A percentile compares a stretch with the other conserved stretches of the same genome.
Conservation (phyloP, 495 filamentous ascomycete species). For the Penicillium daleae region DNA sequence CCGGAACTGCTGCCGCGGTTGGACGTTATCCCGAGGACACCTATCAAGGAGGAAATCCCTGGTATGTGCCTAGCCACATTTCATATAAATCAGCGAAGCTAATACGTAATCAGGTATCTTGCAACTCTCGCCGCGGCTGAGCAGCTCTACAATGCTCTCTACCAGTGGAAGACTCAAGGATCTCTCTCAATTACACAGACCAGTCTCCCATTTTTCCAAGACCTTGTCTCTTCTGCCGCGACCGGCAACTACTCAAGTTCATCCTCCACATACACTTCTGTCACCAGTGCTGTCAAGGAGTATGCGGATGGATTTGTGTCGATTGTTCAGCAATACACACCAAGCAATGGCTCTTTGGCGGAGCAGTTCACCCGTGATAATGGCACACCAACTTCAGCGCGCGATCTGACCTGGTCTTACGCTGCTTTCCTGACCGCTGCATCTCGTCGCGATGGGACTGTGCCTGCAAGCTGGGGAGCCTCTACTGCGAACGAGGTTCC, state of each 20-base stretch:
- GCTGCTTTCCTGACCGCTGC: slow-evolving; percentile 22
- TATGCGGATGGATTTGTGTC: slow-evolving; percentile 56
- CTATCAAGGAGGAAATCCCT: slow-evolving; percentile 69
- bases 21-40: slow-evolving; percentile 71
- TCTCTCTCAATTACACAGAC: slow-evolving; percentile 47
- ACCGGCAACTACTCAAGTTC: slow-evolving; percentile 41
- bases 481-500: slow-evolving; percentile 18
- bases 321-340: slow-evolving; percentile 53
- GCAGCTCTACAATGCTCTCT: slow-evolving; percentile 46
- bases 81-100: background rate
- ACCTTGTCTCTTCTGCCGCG: slow-evolving; percentile 41
- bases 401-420: slow-evolving; percentile 66
- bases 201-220: slow-evolving; percentile 47
- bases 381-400: slow-evolving; percentile 58
- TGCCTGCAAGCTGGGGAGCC: slow-evolving; percentile 21
- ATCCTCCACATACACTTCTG: slow-evolving; percentile 41
- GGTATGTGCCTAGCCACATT: slow-evolving; percentile 29
- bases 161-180: slow-evolving; percentile 54
- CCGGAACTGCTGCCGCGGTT: slow-evolving; percentile 60
- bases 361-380: slow-evolving; percentile 63
- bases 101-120: slow-evolving; percentile 35
- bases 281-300: slow-evolving; percentile 47
- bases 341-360: slow-evolving; percentile 55
- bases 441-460: slow-evolving; percentile 16
- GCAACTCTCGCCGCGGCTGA: slow-evolving; percentile 45